A percentile compares a stretch with the other conserved stretches of the same genome.
Conservation (phyloP, 2,329 filamentous ascomycete genomes). For the Clonostachys rosea region DNA sequence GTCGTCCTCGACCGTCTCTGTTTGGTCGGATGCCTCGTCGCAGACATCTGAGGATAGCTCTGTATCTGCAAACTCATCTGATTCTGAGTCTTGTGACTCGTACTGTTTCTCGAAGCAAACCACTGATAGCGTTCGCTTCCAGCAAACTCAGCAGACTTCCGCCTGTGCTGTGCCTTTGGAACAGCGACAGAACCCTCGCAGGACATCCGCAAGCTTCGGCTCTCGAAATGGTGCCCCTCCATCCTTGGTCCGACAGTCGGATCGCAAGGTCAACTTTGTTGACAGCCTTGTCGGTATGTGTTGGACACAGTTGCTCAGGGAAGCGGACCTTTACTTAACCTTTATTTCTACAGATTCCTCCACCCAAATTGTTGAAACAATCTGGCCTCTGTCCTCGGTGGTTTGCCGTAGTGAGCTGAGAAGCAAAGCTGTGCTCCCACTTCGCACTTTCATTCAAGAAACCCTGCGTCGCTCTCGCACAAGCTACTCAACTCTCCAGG, state of each 20-base stretch:
- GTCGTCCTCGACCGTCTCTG: conserved; percentile 70
- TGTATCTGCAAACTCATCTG: conserved; percentile 3
- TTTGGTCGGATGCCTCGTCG: conserved; percentile 70
- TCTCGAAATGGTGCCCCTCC: conserved; percentile 62
- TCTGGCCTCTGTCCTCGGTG: conserved; percentile 88
- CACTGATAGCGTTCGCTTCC: conserved; percentile 9
- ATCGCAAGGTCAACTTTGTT: conserved; percentile 93
- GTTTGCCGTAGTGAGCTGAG: conserved; percentile 69
- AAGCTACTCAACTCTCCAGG: conserved; percentile 95
- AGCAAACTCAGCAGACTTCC: conserved; percentile 15
- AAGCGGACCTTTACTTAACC: conserved; percentile 22
- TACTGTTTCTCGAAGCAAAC: conserved; percentile 12
- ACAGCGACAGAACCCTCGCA: conserved; percentile 60
- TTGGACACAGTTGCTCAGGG: conserved; percentile 12
- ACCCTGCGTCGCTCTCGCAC: conserved; percentile 91
- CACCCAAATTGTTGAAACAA: conserved; percentile 93
- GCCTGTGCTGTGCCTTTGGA: conserved; percentile 49
- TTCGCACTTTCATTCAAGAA: conserved; percentile 96
- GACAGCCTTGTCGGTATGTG: conserved; percentile 96
- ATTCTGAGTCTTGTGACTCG: conserved; percentile 8
- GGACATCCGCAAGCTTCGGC: conserved; percentile 48
- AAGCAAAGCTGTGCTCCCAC: conserved; percentile 74
- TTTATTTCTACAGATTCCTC: conserved; percentile 70
- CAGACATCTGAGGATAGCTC: conserved; percentile 45
- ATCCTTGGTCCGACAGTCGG: conserved; percentile 75